Conservation (phyloP, 257 asterid genomes). For the Parsonsia alboflavescens region DNA sequence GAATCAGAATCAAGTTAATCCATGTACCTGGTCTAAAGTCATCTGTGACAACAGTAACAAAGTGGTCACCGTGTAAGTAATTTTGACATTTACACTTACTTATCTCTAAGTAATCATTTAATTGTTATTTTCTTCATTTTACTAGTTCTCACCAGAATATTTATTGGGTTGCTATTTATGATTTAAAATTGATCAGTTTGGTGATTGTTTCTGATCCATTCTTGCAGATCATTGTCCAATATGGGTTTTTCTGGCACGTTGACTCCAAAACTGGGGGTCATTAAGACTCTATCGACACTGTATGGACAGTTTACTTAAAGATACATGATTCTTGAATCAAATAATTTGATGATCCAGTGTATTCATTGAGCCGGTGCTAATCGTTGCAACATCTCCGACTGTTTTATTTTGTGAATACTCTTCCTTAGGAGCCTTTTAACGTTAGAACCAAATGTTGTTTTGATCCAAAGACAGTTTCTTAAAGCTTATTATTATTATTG, state of each 20-base stretch:
- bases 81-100: not conserved
- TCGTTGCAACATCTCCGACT: not conserved
- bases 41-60: constrained; percentile 48
- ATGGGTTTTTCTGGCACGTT: constrained; percentile 87
- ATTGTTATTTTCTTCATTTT: not conserved
- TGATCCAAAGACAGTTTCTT: not conserved
- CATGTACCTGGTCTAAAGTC: constrained; percentile 92
- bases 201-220: constrained; percentile 12
- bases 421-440: not conserved
- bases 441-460: not conserved
- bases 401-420: not conserved
- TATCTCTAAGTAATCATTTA: not conserved
- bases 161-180: not conserved
- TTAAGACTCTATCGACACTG: constrained; percentile 67
- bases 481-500: not conserved
- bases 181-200: not conserved
- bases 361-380: not conserved
- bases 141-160: not conserved
- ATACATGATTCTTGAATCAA: constrained; percentile 12
- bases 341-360: not conserved
- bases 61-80: constrained; percentile 69
- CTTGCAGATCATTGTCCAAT: constrained; percentile 73
- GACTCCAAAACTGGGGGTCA: constrained; percentile 61
- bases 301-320: constrained; percentile 34
- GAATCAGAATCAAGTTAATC: constrained; percentile 74